Base-by-base conservation (phyloP, 768 basidiomycete species). In the Termitomyces titanicus region DNA sequence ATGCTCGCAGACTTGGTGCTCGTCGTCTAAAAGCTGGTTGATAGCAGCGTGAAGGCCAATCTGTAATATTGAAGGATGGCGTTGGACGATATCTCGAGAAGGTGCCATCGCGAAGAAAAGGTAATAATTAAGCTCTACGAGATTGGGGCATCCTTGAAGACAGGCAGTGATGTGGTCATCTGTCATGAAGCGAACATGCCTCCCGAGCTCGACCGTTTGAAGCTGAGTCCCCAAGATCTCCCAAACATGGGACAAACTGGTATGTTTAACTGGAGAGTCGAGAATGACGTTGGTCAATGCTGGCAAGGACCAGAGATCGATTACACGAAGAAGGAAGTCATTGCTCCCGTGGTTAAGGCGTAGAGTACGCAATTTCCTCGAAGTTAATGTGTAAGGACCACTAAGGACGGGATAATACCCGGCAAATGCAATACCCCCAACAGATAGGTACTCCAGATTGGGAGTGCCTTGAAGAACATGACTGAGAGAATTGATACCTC, bases 401-500 rank as follows among this genome's bases (percentile, higher is more conserved):
- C 60, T 63, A 15, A 63, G 55, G 45, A 64, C 61, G 57, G 58
- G 61, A 60, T 60, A 61, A 47, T 65, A 55, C 39, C 70, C 74
- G 58, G 68, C 57, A n/a, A n/a, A n/a, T n/a, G n/a, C n/a, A 64
- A 71, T 61, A 57, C 83, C 84, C 22, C 80, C 81, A 20, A 87
- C 66, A 56, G 80, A 73, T 49, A 88, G 80, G 61, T 81, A 86
- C 47, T 76, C 73, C 46, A 88, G 63, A 55, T 79, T 81, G 7
- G 86, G 84, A 3, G 84, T 66, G 44, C 68, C 70, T 9, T 65
- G 69, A 24, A 89, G 75, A 55, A 85, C 81, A 49, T 77, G 68
- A 2, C 64, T 62, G 39, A 89, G 70, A 7, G 79, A 83, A 66
- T 88, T 88, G 56, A 88, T 82, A 6, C 86, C 86, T 2, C 85